A percentile compares a stretch with the other conserved stretches of the same genome.
phyloP scores from a whole-genome alignment of 495 filamentous ascomycete genomes.

The Oidiodendron maius region DNA sequence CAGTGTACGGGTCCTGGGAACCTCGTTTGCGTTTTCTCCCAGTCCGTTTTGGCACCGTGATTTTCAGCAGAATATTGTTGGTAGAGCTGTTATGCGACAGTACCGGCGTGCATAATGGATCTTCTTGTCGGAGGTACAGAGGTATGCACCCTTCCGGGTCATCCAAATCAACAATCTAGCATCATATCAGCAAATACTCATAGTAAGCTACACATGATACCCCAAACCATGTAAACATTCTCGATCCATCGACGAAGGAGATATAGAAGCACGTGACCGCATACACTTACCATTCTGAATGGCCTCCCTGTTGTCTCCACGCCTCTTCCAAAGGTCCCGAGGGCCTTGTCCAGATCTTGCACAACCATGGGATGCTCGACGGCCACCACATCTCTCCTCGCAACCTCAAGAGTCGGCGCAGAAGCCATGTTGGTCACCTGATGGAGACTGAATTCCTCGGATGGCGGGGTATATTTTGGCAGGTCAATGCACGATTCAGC shows the following conservation, averaged over 20 bases:
- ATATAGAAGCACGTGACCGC: neutral
- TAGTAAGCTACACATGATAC: too few species aligned
- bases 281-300: slow-evolving; percentile 54
- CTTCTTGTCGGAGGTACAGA: slow-evolving; percentile 69
- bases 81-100: slow-evolving; percentile 63
- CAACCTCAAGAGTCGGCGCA: slow-evolving; percentile 11
- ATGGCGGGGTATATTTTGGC: too few species aligned
- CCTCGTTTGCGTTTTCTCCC: slow-evolving; percentile 79
- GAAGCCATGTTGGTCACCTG: neutral
- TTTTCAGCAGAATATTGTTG: slow-evolving; percentile 77
- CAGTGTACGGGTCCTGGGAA: slow-evolving; percentile 54
- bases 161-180: slow-evolving; percentile 39
- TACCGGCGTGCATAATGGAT: slow-evolving; percentile 69
- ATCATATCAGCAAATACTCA: too few species aligned
- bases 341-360: slow-evolving; percentile 72
- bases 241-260: too few species aligned
- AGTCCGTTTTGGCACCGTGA: slow-evolving; percentile 81
- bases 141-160: slow-evolving; percentile 39
- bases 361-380: slow-evolving; percentile 88
- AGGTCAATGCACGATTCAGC: too few species aligned
- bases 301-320: slow-evolving; percentile 27
- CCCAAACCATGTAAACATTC: too few species aligned
- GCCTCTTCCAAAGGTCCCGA: slow-evolving; percentile 68
- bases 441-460: too few species aligned
- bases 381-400: slow-evolving; percentile 49